These are phyloP conservation scores for Pseudocercospora pini-densiflorae DNA, from an alignment of 2,329 filamentous ascomycete species.

Conservation along the genomic window DNA sequence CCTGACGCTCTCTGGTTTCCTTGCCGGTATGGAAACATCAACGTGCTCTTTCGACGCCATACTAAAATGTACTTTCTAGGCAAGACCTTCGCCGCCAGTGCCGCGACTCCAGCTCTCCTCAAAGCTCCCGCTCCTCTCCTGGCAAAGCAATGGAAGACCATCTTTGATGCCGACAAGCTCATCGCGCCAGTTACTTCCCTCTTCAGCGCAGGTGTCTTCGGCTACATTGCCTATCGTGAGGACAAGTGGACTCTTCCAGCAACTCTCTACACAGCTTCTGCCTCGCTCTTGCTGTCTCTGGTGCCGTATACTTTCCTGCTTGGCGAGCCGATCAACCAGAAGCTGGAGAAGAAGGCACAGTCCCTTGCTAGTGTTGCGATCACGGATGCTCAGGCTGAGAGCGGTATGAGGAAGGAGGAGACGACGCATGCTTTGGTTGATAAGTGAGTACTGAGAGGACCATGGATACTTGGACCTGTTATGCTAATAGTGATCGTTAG, in stretches of 20 bases:
- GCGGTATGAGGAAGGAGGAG: slow-evolving; percentile 47
- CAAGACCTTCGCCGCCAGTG: slow-evolving; percentile 38
- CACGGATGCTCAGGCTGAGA: slow-evolving; percentile 46
- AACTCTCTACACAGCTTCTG: slow-evolving; percentile 54
- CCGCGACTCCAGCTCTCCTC: slow-evolving; percentile 59
- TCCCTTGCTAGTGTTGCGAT: slow-evolving; percentile 44
- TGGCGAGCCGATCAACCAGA: slow-evolving; percentile 54
- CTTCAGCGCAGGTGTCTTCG: slow-evolving; percentile 49
- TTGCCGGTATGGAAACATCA: slow-evolving; percentile 43
- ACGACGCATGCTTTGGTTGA: slow-evolving; percentile 59
- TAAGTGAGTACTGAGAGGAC: slow-evolving; percentile 25
- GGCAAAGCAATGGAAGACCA: slow-evolving; percentile 58
- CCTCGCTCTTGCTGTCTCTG: slow-evolving; percentile 51
- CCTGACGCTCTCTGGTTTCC: slow-evolving; percentile 55
- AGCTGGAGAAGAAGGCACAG: slow-evolving; percentile 52
- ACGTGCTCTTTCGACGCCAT: background rate
- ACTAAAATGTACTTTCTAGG: slow-evolving; percentile 31
- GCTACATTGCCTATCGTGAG: slow-evolving; percentile 52
- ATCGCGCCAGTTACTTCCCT: slow-evolving; percentile 47
- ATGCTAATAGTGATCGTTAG: background rate
- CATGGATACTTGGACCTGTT: background rate
- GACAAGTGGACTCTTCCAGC: slow-evolving; percentile 36
- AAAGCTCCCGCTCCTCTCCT: slow-evolving; percentile 60
- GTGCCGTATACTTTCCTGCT: slow-evolving; percentile 58
- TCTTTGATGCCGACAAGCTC: slow-evolving; percentile 48